A percentile compares a stretch with the other conserved stretches of the same genome.
Evolutionary conservation across 331 rosid genomes (phyloP).

Genomic region (Erythrophleum ivorense): DNA sequence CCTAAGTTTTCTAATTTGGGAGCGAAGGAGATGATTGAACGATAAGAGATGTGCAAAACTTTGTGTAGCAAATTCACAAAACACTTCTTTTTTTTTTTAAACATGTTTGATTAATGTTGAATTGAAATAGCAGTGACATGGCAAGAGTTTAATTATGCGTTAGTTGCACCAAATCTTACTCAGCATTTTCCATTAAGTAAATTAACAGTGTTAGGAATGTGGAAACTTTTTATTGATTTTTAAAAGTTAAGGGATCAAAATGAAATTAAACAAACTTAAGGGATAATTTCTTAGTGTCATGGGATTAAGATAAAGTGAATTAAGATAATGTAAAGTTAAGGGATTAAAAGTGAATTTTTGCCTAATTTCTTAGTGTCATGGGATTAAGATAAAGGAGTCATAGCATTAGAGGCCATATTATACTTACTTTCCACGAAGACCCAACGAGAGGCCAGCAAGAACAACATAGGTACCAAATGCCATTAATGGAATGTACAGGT

Average conservation of each 20-base stretch:
- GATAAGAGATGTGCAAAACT: neutral
- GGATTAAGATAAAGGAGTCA: constrained; percentile 7
- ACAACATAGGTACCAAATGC: constrained; percentile 92
- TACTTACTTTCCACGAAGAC: constrained; percentile 92
- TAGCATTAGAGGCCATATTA: neutral
- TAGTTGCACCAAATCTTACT: neutral
- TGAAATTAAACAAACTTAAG: neutral
- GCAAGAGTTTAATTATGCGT: neutral
- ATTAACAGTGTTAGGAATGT: neutral
- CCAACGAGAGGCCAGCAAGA: constrained; percentile 93
- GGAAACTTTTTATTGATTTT: neutral
- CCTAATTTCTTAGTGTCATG: neutral
- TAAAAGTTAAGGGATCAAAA: neutral
- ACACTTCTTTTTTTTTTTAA: neutral
- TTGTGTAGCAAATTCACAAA: neutral
- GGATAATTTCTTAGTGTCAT: too few relatives aligned
- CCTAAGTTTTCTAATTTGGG: neutral
- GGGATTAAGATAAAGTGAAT: too few relatives aligned
- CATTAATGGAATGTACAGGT: constrained; percentile 91
- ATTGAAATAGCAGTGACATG: neutral
- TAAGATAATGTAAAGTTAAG: neutral
- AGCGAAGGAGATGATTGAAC: neutral
- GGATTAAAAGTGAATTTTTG: neutral
- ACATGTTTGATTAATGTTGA: neutral
- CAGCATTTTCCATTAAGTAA: neutral